Evolutionary conservation across 768 basidiomycete species (phyloP).

Genomic region (Leccinum aurantiacum): DNA sequence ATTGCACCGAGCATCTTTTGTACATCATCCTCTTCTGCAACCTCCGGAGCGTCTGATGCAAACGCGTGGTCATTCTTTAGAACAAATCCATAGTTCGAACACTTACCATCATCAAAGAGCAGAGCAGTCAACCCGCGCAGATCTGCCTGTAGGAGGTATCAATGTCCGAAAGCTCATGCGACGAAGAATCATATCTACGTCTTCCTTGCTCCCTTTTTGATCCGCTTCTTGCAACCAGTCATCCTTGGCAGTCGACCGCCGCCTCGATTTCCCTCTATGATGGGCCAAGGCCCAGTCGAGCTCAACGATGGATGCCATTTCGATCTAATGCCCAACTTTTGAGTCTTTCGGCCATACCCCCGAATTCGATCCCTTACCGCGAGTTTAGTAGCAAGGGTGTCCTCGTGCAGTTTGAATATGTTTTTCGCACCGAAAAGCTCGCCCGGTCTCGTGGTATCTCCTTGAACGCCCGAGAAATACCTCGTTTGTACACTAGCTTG

Average conservation of each 20-base stretch:
- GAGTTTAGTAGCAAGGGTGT: conserved; percentile 68
- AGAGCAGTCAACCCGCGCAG: conserved; percentile 61
- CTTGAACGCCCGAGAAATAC: conserved; percentile 82
- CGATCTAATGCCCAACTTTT: conserved; percentile 54
- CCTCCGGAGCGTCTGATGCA: conserved; percentile 39
- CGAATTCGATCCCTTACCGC: conserved; percentile 44
- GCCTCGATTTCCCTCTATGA: conserved; percentile 46
- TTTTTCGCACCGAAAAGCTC: conserved; percentile 87
- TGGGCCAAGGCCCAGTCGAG: conserved; percentile 81
- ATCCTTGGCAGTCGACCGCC: conserved; percentile 31
- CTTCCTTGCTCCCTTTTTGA: conserved; percentile 44
- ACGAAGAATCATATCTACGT: conserved; percentile 10
- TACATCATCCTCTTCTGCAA: conserved; percentile 47
- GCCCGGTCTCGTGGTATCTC: conserved; percentile 69
- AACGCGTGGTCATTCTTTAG: not conserved
- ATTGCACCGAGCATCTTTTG: conserved; percentile 56
- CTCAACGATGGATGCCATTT: conserved; percentile 69
- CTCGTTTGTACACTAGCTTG: conserved; percentile 81
- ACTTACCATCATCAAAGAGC: conserved; percentile 69
- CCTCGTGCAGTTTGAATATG: conserved; percentile 77
- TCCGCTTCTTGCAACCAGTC: conserved; percentile 47
- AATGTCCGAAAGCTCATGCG: not conserved
- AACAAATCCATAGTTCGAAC: not conserved
- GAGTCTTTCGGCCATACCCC: not conserved
- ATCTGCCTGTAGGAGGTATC: conserved; percentile 41